Base-by-base conservation (phyloP, 495 filamentous ascomycete species). In the Penicillium antarcticum region DNA sequence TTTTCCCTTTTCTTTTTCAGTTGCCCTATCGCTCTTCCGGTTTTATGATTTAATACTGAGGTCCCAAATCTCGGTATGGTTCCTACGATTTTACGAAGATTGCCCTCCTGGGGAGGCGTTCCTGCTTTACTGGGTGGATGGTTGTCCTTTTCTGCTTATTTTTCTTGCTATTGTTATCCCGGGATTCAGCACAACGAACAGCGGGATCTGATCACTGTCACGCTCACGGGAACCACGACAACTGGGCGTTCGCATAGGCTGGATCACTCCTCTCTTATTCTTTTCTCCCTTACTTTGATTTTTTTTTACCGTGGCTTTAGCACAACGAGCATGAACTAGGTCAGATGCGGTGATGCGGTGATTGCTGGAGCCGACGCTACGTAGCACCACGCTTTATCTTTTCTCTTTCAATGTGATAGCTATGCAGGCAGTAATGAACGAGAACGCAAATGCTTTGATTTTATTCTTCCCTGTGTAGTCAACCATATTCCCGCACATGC, bases 371-470 rank as follows among this genome's bases (percentile, higher is more conserved):
- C 23, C 24, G 19, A 14, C 23, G 35, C 24, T 16, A 40, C 24
- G 17, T 40, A 29, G n/a, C 21, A 16, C 14, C 18, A 2, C 9
- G 18, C 37, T 23, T 39, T 35, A 34, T 13, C 29, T 24, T 42
- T 49, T 42, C 17, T 21, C 38, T 31, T 21, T 41, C 38, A 42
- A 35, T 45, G 41, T 38, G 42, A 45, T 51, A 47, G 46, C 42
- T 44, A 12, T 26, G 46, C 52, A 60, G 46, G 24, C 26, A 34
- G 44, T 56, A 53, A 51, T 52, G 42, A 47, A 17, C 48, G 49
- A 60, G 59, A 62, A 62, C 56, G 53, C 19, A 23, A 48, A 53
- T 48, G n/a, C 24, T 33, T 35, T 23, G n/a, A 14, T 38, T 32
- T 56, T 33, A 29, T 11, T 16, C 23, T 10, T 13, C 26, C 23